Conservation (phyloP, 1,284 basidiomycete species). For the Stereum hirsutum region DNA sequence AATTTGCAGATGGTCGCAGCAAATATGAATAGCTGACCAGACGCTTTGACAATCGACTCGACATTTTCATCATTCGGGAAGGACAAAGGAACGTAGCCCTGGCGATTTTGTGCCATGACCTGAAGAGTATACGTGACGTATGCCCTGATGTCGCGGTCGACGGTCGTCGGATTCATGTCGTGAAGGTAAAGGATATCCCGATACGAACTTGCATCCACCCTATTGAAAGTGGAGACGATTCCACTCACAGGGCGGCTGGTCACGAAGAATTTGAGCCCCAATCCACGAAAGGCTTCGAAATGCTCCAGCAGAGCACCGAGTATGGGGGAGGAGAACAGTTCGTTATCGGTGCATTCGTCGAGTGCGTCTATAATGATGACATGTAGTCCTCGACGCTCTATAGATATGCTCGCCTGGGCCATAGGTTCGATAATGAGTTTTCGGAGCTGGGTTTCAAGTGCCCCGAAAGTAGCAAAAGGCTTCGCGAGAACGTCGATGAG, state of each 20-base stretch:
- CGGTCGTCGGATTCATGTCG: not conserved
- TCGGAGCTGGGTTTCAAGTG: not conserved
- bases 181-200: not conserved
- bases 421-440: constrained; percentile 9
- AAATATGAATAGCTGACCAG: constrained; percentile 12
- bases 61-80: constrained; percentile 1
- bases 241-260: constrained; percentile 12
- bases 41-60: constrained; percentile 4
- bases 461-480: not conserved
- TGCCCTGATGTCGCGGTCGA: not conserved
- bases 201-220: too few relatives aligned
- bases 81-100: not conserved
- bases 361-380: constrained; percentile 16
- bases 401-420: not conserved
- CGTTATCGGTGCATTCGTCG: constrained; percentile 13
- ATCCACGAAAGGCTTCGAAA: not conserved
- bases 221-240: not conserved
- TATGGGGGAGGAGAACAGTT: constrained; percentile 3
- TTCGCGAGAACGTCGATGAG: too few relatives aligned
- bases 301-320: not conserved
- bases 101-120: not conserved
- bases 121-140: not conserved
- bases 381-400: too few relatives aligned
- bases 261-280: constrained; percentile 12
- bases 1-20: constrained; percentile 9